Percentiles rank a stretch among this genome's conserved stretches.
Conservation (phyloP, 371 early-diverging fungal genomes). For the Mucor racemosus region DNA sequence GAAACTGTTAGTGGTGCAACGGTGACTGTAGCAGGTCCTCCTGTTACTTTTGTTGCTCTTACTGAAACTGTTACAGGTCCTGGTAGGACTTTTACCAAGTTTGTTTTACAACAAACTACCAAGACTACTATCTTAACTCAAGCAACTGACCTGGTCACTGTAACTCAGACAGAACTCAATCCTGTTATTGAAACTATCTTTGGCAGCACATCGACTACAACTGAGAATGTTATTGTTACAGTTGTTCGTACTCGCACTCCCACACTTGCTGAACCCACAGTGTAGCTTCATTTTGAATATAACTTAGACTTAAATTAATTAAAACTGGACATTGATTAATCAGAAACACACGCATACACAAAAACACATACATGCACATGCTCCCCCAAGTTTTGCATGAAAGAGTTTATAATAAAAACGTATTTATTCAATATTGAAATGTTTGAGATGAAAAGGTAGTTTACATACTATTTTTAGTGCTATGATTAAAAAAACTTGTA, state of each 20-base stretch:
- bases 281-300: no score
- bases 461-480: no score
- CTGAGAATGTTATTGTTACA: not conserved
- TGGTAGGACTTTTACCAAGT: not conserved
- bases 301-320: no score
- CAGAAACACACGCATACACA: no score
- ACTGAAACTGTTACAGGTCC: not conserved
- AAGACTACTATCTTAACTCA: not conserved
- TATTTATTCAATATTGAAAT: no score
- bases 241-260: not conserved
- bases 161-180: not conserved
- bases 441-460: no score
- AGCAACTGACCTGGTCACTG: not conserved
- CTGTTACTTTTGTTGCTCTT: not conserved
- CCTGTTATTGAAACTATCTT: not conserved
- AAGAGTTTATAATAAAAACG: no score
- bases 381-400: no score
- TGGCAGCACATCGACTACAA: not conserved
- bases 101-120: not conserved
- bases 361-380: no score
- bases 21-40: slow-evolving; percentile 1
- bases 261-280: not conserved
- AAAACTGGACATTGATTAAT: no score
- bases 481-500: no score
- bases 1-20: not conserved